Evolutionary conservation across 805 yeast species (phyloP), one percentile per base, ranked within the genome.

Genomic region (Cyberlindnera maclurae): DNA sequence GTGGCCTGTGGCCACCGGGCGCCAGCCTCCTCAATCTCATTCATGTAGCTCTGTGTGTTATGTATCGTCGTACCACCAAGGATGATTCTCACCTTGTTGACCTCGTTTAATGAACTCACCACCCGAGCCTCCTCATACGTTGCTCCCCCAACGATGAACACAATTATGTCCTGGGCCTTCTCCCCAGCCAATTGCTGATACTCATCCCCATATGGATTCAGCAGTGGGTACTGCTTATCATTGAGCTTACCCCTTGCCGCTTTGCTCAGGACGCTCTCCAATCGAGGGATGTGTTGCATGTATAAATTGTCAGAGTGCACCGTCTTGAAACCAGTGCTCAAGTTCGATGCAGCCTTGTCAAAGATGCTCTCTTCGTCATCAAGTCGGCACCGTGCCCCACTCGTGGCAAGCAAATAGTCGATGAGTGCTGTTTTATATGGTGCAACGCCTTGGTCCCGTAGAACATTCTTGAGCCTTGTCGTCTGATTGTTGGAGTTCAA

Each of bases 71-170:
- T 78, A 24, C 96, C 88, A 8, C 98, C 98, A n/a, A 89, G 62
- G 1, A 87, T 69, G 12, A 85, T 66, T 46, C 86, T 74, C 33
- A 83, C 68, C 27, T 72, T 73, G 30, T 57, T 52, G 17, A 75
- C 64, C 22, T 62, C 62, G 52, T 82, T 80, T 45, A 88, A 67
- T 44, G 87, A 84, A 39, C 82, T 77, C 4, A 89, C 77, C 17
- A 88, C 62, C 44, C 96, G 73, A 0, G 95, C 85, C 58, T 93
- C 99, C 59, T 90, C 97, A 56, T 77, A 87, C 1, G 97, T 90
- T 2, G 75, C 82, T 12, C 98, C 98, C 5, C 97, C 97, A 37
- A 86, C 76, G 37, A 83, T 62, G 54, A 78, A 84, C 1, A 84
- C 64, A 4, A 84, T 70, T n/a, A 84, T 64, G 49, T 83, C 89